Conservation (phyloP, 768 basidiomycete species). For the Daedaleopsis nitida region DNA sequence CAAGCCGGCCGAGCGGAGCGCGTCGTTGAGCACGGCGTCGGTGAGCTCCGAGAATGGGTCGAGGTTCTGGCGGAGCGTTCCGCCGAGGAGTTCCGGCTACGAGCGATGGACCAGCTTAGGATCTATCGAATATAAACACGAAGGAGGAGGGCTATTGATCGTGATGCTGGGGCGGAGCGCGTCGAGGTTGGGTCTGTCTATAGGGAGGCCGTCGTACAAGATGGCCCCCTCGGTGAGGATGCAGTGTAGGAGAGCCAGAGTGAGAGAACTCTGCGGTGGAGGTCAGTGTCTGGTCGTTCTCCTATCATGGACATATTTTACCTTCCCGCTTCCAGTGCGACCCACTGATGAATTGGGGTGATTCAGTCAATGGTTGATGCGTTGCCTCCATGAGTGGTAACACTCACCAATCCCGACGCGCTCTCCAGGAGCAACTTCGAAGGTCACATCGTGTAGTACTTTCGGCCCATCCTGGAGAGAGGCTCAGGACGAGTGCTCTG, state of each 20-base stretch:
- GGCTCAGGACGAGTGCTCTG: background rate
- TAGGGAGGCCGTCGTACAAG: conserved; percentile 45
- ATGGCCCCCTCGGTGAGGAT: conserved; percentile 51
- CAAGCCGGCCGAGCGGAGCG: conserved; percentile 43
- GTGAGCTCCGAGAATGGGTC: conserved; percentile 61
- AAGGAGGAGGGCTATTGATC: conserved; percentile 40
- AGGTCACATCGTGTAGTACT: conserved; percentile 54
- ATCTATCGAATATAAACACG: background rate
- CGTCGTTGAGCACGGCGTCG: conserved; percentile 43
- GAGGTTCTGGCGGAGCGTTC: conserved; percentile 56
- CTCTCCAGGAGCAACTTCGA: conserved; percentile 58
- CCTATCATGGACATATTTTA: no score
- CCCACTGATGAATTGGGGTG: conserved; percentile 38
- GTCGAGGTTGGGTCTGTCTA: conserved; percentile 45
- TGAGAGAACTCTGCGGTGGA: conserved; percentile 46
- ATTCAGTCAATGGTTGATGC: no score
- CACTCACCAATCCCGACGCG: conserved; percentile 50
- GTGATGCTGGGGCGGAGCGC: conserved; percentile 48
- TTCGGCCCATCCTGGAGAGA: conserved; percentile 46
- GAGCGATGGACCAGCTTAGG: conserved; percentile 27
- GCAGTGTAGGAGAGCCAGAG: conserved; percentile 50
- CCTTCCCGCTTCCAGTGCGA: conserved; percentile 60
- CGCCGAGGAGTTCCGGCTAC: conserved; percentile 53
- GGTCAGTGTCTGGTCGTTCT: no score
- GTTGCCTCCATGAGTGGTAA: background rate